phyloP scores from a whole-genome alignment of 2,329 filamentous ascomycete species.

The Didymosphaeria variabile region DNA sequence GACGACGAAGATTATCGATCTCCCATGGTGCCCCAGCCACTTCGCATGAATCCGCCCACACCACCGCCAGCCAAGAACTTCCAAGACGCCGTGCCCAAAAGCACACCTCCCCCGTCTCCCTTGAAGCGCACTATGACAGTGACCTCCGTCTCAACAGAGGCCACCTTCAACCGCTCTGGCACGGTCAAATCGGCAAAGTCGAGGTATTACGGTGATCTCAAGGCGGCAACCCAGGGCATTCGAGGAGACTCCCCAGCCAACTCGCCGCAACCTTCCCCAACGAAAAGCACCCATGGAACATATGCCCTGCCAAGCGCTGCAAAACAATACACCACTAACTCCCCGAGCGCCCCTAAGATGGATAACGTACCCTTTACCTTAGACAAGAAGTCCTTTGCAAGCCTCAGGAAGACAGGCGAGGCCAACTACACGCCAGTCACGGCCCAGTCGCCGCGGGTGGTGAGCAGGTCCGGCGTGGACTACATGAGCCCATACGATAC shows the following conservation, averaged over 20 bases:
- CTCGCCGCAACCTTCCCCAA: constrained; percentile 34
- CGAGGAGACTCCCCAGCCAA: constrained; percentile 36
- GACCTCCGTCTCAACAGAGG: constrained; percentile 39
- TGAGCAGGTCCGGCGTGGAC: constrained; percentile 59
- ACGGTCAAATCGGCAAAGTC: constrained; percentile 47
- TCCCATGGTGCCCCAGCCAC: constrained; percentile 51
- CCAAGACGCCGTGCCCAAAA: constrained; percentile 23
- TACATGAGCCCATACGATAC: constrained; percentile 50
- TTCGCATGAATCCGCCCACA: constrained; percentile 59
- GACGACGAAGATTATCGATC: constrained; percentile 40
- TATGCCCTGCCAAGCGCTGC: constrained; percentile 38
- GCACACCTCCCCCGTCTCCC: constrained; percentile 26
- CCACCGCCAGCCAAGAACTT: constrained; percentile 41
- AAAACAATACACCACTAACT: constrained; percentile 43
- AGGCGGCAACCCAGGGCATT: constrained; percentile 52
- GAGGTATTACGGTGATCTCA: constrained; percentile 59
- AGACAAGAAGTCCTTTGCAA: constrained; percentile 44
- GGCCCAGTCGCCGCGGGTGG: constrained; percentile 52
- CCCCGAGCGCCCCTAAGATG: constrained; percentile 26
- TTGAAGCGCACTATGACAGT: constrained; percentile 37
- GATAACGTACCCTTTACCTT: constrained; percentile 37
- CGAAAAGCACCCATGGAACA: constrained; percentile 30
- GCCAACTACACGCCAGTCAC: constrained; percentile 39
- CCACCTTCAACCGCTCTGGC: constrained; percentile 41
- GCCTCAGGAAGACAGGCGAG: constrained; percentile 44